Conservation (phyloP, 768 basidiomycete genomes). For the Grammothele lineata region DNA sequence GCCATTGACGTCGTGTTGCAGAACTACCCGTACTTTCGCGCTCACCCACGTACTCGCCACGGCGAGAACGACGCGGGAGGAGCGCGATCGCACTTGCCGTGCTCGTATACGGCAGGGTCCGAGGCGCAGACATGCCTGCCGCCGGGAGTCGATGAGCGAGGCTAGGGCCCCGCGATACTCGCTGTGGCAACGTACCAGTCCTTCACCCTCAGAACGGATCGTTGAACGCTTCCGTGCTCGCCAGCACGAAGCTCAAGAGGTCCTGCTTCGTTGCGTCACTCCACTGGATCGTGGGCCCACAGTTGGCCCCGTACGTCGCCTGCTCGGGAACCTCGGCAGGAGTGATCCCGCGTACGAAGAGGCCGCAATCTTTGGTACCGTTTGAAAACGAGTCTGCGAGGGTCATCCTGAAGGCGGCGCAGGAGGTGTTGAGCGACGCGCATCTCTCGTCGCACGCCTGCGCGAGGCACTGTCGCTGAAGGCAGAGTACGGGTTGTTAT, state of each 20-base stretch:
- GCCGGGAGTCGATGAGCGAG: constrained; percentile 39
- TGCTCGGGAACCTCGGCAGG: constrained; percentile 6
- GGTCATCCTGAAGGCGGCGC: constrained; percentile 56
- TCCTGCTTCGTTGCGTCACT: constrained; percentile 45
- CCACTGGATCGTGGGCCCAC: constrained; percentile 45
- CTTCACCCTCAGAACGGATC: constrained; percentile 84
- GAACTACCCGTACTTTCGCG: constrained; percentile 46
- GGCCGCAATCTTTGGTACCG: constrained; percentile 62
- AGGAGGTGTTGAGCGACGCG: constrained; percentile 29
- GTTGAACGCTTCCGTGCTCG: constrained; percentile 60
- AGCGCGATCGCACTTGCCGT: constrained; percentile 54
- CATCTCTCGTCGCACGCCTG: constrained; percentile 45
- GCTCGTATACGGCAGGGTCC: constrained; percentile 62
- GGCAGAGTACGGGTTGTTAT: constrained; percentile 43
- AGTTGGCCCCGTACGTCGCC: constrained; percentile 28
- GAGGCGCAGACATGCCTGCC: constrained; percentile 29
- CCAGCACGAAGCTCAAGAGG: constrained; percentile 44
- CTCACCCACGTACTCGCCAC: constrained; percentile 32
- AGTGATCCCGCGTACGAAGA: constrained; percentile 34
- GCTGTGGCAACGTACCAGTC: constrained; percentile 52
- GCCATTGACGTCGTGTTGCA: constrained; percentile 48
- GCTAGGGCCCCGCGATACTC: constrained; percentile 52
- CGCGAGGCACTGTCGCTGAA: constrained; percentile 30
- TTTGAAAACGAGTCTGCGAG: constrained; percentile 71
- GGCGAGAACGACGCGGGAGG: constrained; percentile 41